Evolutionary conservation across 108 stramenopile species (phyloP), one percentile per base, ranked within the genome.

Genomic region (Pinguiococcus pyrenoidosus): DNA sequence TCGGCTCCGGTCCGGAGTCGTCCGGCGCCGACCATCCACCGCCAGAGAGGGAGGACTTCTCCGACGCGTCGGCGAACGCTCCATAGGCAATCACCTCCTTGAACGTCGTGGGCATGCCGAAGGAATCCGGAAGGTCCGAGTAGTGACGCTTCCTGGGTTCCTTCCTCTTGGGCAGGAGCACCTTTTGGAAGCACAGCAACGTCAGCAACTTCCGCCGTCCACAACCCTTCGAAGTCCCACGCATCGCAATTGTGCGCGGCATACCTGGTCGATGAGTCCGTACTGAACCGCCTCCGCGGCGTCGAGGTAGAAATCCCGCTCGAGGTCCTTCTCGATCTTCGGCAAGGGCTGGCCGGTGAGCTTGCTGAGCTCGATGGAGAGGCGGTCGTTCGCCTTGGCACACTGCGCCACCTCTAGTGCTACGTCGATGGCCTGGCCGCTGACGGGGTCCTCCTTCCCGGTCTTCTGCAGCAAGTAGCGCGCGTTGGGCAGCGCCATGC

Each of bases 241-340:
- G 46, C 13, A 29, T 5, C 4, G 46, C 28, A 13, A 29, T 28
- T 10, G 30, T 5, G 16, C n/a, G n/a, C n/a, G n/a, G n/a, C n/a
- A n/a, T n/a, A 64, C 63, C 29, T 45, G 23, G 30, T 71, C 70
- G 32, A 68, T 50, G 33, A 71, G 25, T 17, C 70, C 70, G 56
- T 71, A 71, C 44, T 62, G 46, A 1, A 62, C 70, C 9, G 64
- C 87, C 60, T 95, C 92, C 32, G 85, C 78, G 16, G 80, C 66
- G 23, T 66, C 71, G 32, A 95, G 66, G 64, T 95, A 95, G 75
- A 95, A 95, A 62, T 91, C 89, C 10, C 92, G 73, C 44, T 69
- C 60, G 56, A 90, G 51, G 66, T 95, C 89, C 24, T 76, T 38
- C 29, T 77, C 68, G 49, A 90, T 79, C 23, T 65, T 71, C 14